Evolutionary conservation across 169 alveolate species (phyloP).

Genomic region (Plasmodium knowlesi): DNA sequence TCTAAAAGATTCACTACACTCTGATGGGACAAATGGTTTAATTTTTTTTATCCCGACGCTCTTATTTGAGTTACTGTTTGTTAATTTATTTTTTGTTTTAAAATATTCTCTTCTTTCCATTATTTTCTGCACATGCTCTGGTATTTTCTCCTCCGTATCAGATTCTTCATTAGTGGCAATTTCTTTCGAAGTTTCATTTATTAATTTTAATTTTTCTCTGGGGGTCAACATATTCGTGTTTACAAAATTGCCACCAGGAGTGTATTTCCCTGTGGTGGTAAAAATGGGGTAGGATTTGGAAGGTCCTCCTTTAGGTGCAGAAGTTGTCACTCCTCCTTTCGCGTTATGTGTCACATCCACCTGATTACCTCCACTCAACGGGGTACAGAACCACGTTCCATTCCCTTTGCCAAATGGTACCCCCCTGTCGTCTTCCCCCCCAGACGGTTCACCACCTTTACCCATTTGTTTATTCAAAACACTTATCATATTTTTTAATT

Average conservation of each 20-base stretch:
- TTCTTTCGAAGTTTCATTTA: conserved; percentile 52
- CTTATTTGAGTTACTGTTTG: conserved; percentile 1
- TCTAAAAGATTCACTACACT: conserved; percentile 71
- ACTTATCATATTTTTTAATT: conserved; percentile 13
- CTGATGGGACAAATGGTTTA: conserved; percentile 62
- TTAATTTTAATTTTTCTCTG: conserved; percentile 24
- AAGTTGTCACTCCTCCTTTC: not conserved
- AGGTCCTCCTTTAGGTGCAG: not conserved
- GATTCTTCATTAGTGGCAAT: conserved; percentile 32
- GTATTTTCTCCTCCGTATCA: conserved; percentile 25
- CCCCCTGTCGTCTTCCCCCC: not conserved
- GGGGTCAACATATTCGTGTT: conserved; percentile 33
- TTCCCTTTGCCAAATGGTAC: not conserved
- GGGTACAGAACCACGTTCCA: not conserved
- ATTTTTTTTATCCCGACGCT: conserved; percentile 6
- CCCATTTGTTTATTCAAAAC: conserved; percentile 16
- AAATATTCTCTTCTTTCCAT: conserved; percentile 75
- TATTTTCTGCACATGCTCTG: conserved; percentile 68
- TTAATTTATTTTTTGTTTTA: conserved; percentile 17
- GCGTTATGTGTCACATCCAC: not conserved
- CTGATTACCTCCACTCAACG: not conserved
- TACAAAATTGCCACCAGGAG: not conserved
- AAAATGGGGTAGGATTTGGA: not conserved
- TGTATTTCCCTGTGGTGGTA: not conserved
- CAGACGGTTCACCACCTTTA: not conserved